Base-by-base conservation (phyloP, 2,329 filamentous ascomycete genomes). In the Alternaria sp. region DNA sequence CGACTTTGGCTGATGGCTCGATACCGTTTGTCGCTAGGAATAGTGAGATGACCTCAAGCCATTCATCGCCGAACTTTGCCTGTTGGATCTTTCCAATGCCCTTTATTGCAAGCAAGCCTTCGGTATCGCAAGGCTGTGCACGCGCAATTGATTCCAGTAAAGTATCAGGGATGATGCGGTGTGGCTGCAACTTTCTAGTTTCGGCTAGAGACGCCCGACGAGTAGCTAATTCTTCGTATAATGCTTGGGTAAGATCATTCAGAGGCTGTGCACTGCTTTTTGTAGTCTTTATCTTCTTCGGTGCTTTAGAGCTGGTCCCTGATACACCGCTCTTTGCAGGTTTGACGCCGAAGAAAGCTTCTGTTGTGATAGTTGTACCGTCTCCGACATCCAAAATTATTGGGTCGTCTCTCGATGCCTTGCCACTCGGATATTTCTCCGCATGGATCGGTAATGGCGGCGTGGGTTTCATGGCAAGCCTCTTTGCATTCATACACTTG, bases 401-500 rank as follows among this genome's bases (percentile, higher is more conserved):
- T 2, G 66, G 65, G 52, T 57, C 53, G 9, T 70, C 46, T 7
- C 59, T 52, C n/a, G 55, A 59, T 7, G 62, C 52, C 28, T 63
- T 64, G 5, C 24, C 43, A 5, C 9, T 18, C 41, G 81, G 44
- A 34, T 72, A 72, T 12, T 60, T 64, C 72, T 73, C 72, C 7
- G 72, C 71, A 20, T 71, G 60, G 26, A 73, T 61, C 7, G 72
- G 72, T 6, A 69, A 30, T 8, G 68, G 69, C 12, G 72, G 72
- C 16, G 53, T 52, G 5, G 72, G 71, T 0, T 51, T 16, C 84
- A 86, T 82, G 18, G 93, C 84, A 6, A 65, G 47, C 11, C 73
- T 61, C 69, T 90, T 86, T 39, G 87, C 80, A 59, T 97, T 90
- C 63, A 97, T 81, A 5, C 86, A 84, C 56, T 91, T 83, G 70